Conservation (phyloP, 2,329 filamentous ascomycete species). For the Aphanoascus verrucosus region DNA sequence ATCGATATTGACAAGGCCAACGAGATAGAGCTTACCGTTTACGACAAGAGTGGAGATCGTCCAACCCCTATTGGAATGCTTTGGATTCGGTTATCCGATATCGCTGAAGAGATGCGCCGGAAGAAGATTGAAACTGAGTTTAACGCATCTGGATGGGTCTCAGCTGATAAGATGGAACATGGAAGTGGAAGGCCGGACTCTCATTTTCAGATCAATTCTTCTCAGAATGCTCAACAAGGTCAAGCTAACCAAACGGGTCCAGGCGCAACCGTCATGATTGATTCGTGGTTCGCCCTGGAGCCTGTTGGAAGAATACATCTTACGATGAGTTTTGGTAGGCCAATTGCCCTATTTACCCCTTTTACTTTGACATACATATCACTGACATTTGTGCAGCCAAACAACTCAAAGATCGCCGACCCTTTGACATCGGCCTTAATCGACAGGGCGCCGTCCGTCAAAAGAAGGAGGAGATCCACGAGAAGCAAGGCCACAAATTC, state of each 20-base stretch:
- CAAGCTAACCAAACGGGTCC: conserved; percentile 15
- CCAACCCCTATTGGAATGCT: conserved; percentile 87
- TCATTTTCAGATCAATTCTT: conserved; percentile 39
- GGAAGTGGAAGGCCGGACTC: conserved; percentile 43
- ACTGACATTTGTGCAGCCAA: conserved; percentile 48
- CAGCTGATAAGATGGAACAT: conserved; percentile 84
- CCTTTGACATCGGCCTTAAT: conserved; percentile 79
- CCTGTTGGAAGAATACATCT: conserved; percentile 87
- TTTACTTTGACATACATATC: neutral
- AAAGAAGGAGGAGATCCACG: conserved; percentile 94
- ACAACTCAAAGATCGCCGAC: conserved; percentile 69
- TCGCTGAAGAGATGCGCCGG: conserved; percentile 90
- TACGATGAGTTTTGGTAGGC: conserved; percentile 67
- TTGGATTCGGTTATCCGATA: conserved; percentile 94
- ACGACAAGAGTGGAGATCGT: conserved; percentile 87
- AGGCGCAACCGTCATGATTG: conserved; percentile 47
- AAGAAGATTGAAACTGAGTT: conserved; percentile 97
- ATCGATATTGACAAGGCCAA: conserved; percentile 97
- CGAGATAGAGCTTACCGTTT: conserved; percentile 94
- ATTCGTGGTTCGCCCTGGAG: conserved; percentile 95
- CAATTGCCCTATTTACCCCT: neutral
- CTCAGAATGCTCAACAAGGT: conserved; percentile 19
- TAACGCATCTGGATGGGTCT: conserved; percentile 91
- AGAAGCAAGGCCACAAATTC: conserved; percentile 99
- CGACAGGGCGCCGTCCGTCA: conserved; percentile 94